Evolutionary conservation across 2,329 filamentous ascomycete genomes (phyloP), one percentile per base, ranked within the genome.

Genomic region (Claviceps arundinis): DNA sequence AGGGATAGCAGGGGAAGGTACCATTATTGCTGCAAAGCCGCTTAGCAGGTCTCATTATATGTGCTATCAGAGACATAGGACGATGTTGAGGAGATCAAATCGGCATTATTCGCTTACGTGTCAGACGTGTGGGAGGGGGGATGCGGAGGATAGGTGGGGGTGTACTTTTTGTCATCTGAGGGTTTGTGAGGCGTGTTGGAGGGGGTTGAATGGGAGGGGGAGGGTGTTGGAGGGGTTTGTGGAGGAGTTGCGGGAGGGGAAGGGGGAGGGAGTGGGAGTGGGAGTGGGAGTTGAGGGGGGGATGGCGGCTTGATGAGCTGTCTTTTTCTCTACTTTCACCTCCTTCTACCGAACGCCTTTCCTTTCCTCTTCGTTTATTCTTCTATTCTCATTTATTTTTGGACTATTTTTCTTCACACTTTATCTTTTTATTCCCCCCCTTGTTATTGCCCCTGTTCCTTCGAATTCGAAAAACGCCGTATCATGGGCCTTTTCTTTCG

Each of bases 161-260:
- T 80, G 76, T 60, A 63, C 64, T 14, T 76, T 73, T 61, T 80
- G 76, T 62, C 67, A 70, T 54, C 58, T 80, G 47, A 71, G 76
- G 50, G 70, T 80, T 53, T 81, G 78, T 62, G 66, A 68, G 37
- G 56, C 64, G 2, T 81, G 78, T 57, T 61, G 67, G 41, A 69
- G 66, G 13, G 60, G 65, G 22, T 61, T 81, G 51, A 65, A 68
- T 26, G 60, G 59, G 24, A 66, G 70, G 47, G 65, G 68, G 41
- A 66, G 70, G 24, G 70, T 78, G 54, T 62, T 81, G 34, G 56
- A 58, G n/a, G 61, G 57, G 40, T 61, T 77, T 8, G 57, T 77
- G 53, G 62, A 64, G n/a, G 60, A 65, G 8, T 43, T 61, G 42
- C 30, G 60, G 59, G 26, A 66, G 70, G 46, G 65, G 67, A 40